Base-by-base conservation (phyloP, 2,329 filamentous ascomycete genomes). In the Cladosporium phlei region DNA sequence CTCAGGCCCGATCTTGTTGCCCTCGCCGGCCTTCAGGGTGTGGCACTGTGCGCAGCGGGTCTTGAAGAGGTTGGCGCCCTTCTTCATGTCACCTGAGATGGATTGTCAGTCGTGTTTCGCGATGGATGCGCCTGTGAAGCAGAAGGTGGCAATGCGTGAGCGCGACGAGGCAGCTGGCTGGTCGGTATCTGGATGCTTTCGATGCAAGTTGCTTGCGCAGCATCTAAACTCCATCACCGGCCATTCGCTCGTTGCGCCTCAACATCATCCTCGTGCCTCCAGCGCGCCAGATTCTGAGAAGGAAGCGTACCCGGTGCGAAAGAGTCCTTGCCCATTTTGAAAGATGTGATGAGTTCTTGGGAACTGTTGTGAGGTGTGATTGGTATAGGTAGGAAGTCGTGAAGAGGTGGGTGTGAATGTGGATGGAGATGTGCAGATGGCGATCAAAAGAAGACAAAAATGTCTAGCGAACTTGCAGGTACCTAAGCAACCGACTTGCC, bases 41-140 rank as follows among this genome's bases (percentile, higher is more conserved):
- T 98, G 93, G 86, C 93, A 98, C 78, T 96, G 89, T 60, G 88
- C 86, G 79, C 93, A 98, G 71, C 93, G 85, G 61, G 90, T 97
- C 80, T 96, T 95, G 88, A 97, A 97, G 70, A 97, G 88, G 79
- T 85, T 87, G 74, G 89, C 91, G 81, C 91, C 91, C 86, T 96
- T 96, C 79, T 90, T 89, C 67, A 78, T 66, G 74, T 96, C 89
- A 79, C 89, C 90, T 95, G 24, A 14, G 20, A n/a, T n/a, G n/a
- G n/a, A 9, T 11, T 27, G 16, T 39, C 25, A 39, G 37, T 19
- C 22, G 11, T 20, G 14, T 17, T 24, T 17, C 35, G 4, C 21
- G 30, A 33, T 29, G 37, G 25, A 39, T 29, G 37, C 37, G 25
- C 25, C 37, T n/a, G 14, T 17, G 14, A 28, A 10, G 24, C 16